phyloP scores from a whole-genome alignment of 495 filamentous ascomycete genomes.

The Penicillium atrosanguineum region DNA sequence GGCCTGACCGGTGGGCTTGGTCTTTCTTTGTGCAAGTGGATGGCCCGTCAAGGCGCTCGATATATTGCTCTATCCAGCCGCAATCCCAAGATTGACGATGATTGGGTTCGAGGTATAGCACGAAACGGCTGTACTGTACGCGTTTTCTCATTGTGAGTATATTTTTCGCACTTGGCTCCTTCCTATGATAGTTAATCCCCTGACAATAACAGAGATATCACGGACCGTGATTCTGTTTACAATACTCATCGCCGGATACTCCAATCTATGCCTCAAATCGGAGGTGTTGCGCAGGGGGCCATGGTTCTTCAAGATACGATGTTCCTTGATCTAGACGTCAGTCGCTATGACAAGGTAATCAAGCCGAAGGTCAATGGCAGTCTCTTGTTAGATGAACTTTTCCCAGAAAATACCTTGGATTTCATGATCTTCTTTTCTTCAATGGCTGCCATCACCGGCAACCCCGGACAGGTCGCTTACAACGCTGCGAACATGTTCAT shows the following conservation, averaged over 20 bases:
- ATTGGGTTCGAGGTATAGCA: constrained; percentile 44
- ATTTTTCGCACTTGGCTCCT: neutral
- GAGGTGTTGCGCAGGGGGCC: constrained; percentile 50
- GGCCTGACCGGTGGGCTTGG: constrained; percentile 59
- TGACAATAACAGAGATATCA: constrained; percentile 15
- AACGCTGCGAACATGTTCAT: constrained; percentile 57
- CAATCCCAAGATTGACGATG: constrained; percentile 47
- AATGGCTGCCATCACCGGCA: constrained; percentile 32
- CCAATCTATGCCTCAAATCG: constrained; percentile 40
- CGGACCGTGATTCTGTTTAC: constrained; percentile 15
- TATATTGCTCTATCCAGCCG: constrained; percentile 57
- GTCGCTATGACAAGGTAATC: constrained; percentile 9
- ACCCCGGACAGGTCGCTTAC: constrained; percentile 51
- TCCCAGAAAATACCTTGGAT: constrained; percentile 37
- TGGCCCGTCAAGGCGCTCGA: constrained; percentile 52
- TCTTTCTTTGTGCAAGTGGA: constrained; percentile 56
- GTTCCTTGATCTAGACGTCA: constrained; percentile 23
- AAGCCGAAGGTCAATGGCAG: constrained; percentile 14
- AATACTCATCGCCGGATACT: constrained; percentile 3
- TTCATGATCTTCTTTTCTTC: constrained; percentile 41
- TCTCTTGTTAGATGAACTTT: constrained; percentile 30
- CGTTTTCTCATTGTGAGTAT: constrained; percentile 20
- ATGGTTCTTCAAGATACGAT: constrained; percentile 47
- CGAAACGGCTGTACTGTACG: constrained; percentile 16
- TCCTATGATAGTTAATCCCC: neutral